Percentiles rank a stretch among this genome's conserved stretches.
phyloP scores from a whole-genome alignment of 2,329 filamentous ascomycete genomes.

The Colletotrichum orbiculare region DNA sequence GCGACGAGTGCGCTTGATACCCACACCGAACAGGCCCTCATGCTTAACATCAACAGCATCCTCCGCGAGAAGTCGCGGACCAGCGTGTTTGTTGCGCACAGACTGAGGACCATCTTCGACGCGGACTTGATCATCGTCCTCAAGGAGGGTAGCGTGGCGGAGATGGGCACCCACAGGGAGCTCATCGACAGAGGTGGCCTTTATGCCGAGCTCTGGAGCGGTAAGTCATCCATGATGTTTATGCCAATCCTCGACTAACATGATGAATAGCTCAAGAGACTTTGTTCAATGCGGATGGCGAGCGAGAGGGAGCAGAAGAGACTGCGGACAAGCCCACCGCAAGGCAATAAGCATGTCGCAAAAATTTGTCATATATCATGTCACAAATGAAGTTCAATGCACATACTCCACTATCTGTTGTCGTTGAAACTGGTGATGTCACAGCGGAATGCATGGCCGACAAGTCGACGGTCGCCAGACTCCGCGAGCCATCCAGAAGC shows the following conservation, averaged over 20 bases:
- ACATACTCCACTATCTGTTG: neutral
- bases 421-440: neutral
- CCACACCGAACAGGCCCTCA: conserved; percentile 89
- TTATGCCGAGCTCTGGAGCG: conserved; percentile 92
- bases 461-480: too few relatives aligned
- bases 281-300: conserved; percentile 61
- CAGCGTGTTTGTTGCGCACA: conserved; percentile 94
- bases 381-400: conserved; percentile 2
- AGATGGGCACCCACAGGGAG: conserved; percentile 87
- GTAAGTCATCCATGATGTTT: conserved; percentile 59
- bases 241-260: conserved; percentile 31
- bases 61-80: conserved; percentile 88
- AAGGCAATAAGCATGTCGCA: neutral
- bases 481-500: neutral
- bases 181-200: conserved; percentile 82
- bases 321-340: conserved; percentile 58
- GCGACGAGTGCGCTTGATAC: conserved; percentile 93
- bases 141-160: conserved; percentile 84
- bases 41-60: conserved; percentile 93
- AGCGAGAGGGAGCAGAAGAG: conserved; percentile 49
- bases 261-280: conserved; percentile 68
- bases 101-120: conserved; percentile 92
- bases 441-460: neutral
- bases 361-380: conserved; percentile 13
- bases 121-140: conserved; percentile 93